phyloP scores from a whole-genome alignment of 192 early-diverging fungal genomes.

The Coemansia sp. region DNA sequence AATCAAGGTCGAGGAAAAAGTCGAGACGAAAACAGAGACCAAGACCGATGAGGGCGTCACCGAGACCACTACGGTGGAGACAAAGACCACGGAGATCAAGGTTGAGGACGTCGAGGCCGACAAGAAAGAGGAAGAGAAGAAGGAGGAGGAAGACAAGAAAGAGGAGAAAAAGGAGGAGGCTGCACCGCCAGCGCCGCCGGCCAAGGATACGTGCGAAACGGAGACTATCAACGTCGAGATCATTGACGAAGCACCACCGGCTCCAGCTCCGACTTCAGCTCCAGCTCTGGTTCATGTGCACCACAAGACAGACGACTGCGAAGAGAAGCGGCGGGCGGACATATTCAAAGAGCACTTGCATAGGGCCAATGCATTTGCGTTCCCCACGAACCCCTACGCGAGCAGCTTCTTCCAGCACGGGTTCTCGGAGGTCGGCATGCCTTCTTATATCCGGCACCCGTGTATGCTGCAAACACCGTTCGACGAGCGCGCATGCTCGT shows the following conservation, averaged over 20 bases:
- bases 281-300: neutral
- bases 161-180: slow-evolving; percentile 7
- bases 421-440: slow-evolving; percentile 48
- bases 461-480: slow-evolving; percentile 50
- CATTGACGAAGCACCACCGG: slow-evolving; percentile 10
- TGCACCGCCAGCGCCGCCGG: neutral
- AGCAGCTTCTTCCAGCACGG: slow-evolving; percentile 50
- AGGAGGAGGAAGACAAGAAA: slow-evolving; percentile 12
- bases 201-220: slow-evolving; percentile 3
- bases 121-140: slow-evolving; percentile 3
- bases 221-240: slow-evolving; percentile 36
- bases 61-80: neutral
- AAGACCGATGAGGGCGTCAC: slow-evolving; percentile 3
- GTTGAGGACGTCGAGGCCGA: slow-evolving; percentile 12
- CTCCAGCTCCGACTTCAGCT: neutral
- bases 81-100: slow-evolving; percentile 11
- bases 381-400: slow-evolving; percentile 43
- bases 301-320: neutral
- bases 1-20: slow-evolving; percentile 1
- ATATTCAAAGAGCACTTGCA: slow-evolving; percentile 36
- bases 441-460: slow-evolving; percentile 31
- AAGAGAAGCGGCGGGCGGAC: slow-evolving; percentile 9
- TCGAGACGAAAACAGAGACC: slow-evolving; percentile 6
- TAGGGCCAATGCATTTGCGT: slow-evolving; percentile 36
- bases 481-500: slow-evolving; percentile 15